Evolutionary conservation across 768 basidiomycete genomes (phyloP), one percentile per base, ranked within the genome.

Genomic region (Antrodiella citrinella): DNA sequence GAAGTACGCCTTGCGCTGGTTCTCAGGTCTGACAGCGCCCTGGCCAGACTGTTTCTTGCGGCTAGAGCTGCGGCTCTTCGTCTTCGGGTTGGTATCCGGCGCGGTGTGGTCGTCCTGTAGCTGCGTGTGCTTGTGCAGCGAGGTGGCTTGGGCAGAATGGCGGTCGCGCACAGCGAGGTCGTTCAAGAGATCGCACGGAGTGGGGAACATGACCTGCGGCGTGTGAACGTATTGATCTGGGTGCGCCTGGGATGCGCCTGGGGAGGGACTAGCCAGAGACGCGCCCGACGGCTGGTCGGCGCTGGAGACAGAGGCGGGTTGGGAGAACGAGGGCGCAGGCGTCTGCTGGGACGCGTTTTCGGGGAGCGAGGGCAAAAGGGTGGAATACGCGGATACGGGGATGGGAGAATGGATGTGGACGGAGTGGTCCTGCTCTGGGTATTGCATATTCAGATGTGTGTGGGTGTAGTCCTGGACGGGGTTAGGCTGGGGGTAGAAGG

Each of bases 121-220:
- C 30, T 7, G 30, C 7, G 30, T 15, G 15, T 7, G 30, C 7
- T 7, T 7, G 7, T 7, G 7, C 30, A 19, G 10, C 7, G 41
- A 43, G 2, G 45, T 5, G n/a, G 38, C 23, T 25, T 51, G 12
- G 20, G 20, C 45, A 24, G 26, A 23, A 30, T n/a, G 21, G 18
- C 22, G 49, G 19, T 49, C 57, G 35, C 57, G 59, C 10, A 59
- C 53, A 1, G 68, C 61, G 19, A 77, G 64, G 39, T 81, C 72
- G 23, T 67, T 66, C 45, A 86, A 72, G 24, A 85, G 67, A 56
- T 84, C 81, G 30, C 76, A 78, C 1, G 84, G 84, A 0, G 84
- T 86, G 1, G 76, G 83, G 56, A 86, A 83, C 15, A 56, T 57
- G 40, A 53, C 54, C 21, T 58, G 62, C 3, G 63, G 62, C 1